These are phyloP conservation scores for Pseudonitzschia multistriata DNA, from an alignment of 108 stramenopile genomes.

Conservation along the genomic window DNA sequence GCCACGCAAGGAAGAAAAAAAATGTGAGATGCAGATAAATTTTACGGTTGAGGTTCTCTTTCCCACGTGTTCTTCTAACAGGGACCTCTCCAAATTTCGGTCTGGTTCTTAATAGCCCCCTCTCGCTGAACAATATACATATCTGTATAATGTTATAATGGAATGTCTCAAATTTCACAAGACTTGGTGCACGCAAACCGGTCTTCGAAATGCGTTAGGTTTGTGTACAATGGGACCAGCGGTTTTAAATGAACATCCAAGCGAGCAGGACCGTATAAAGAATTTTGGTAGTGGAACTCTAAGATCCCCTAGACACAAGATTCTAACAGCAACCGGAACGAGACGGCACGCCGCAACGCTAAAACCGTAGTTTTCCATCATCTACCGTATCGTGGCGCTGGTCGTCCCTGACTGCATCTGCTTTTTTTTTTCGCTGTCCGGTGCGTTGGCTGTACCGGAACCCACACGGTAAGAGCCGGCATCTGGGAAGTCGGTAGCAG, in stretches of 20 bases:
- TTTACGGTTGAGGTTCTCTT: not conserved
- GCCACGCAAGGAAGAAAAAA: not conserved
- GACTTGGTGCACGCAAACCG: not conserved
- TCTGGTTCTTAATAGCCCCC: not conserved
- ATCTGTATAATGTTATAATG: not conserved
- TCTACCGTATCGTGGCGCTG: not conserved
- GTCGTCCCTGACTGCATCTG: no score
- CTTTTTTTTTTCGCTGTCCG: no score
- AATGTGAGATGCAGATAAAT: conserved; percentile 1
- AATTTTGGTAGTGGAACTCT: not conserved
- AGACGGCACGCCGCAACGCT: no score
- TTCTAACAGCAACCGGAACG: not conserved
- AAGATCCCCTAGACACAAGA: not conserved
- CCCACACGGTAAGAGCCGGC: not conserved
- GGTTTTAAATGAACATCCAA: not conserved
- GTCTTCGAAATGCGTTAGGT: not conserved
- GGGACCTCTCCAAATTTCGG: not conserved
- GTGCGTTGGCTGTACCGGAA: no score
- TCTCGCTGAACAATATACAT: not conserved
- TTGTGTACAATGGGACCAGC: not conserved
- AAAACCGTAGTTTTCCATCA: not conserved
- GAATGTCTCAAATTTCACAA: not conserved
- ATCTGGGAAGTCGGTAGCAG: not conserved
- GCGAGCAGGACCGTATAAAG: not conserved
- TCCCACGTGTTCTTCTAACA: not conserved